phyloP scores from a whole-genome alignment of 2,329 filamentous ascomycete species.

The Xylaria sp. region DNA sequence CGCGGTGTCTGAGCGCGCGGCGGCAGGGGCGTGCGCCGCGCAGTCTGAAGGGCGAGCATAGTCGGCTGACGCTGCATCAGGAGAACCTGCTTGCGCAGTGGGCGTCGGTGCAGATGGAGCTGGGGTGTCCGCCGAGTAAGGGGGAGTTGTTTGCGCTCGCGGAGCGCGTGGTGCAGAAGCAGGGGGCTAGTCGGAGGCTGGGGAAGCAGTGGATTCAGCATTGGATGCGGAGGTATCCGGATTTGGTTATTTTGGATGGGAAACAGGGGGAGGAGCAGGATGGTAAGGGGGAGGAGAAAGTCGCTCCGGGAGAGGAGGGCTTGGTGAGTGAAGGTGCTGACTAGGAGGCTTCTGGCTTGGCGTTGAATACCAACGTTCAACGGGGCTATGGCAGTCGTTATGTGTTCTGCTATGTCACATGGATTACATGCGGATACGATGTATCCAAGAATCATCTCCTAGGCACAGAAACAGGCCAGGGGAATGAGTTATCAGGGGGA shows the following conservation, averaged over 20 bases:
- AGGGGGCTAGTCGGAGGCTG: slow-evolving; percentile 16
- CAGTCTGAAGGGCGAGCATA: slow-evolving; percentile 21
- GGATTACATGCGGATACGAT: too few species aligned
- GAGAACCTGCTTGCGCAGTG: slow-evolving; percentile 27
- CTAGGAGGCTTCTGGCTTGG: not conserved
- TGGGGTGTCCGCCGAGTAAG: slow-evolving; percentile 26
- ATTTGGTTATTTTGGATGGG: slow-evolving; percentile 23
- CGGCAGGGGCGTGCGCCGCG: slow-evolving; percentile 17
- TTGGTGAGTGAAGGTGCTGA: not conserved
- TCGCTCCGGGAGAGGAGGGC: not conserved
- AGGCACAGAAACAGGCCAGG: too few species aligned
- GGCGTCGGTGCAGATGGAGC: slow-evolving; percentile 21
- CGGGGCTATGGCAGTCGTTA: too few species aligned
- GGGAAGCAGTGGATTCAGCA: slow-evolving; percentile 29
- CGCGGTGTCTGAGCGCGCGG: slow-evolving; percentile 25
- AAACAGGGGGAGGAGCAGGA: slow-evolving; percentile 7
- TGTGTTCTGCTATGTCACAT: too few species aligned
- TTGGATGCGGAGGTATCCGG: slow-evolving; percentile 25
- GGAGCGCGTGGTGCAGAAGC: slow-evolving; percentile 22
- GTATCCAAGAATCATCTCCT: too few species aligned
- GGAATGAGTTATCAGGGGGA: too few species aligned
- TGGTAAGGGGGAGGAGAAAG: slow-evolving; percentile 7
- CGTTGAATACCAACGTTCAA: too few species aligned
- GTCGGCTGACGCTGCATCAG: slow-evolving; percentile 23
- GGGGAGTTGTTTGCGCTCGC: slow-evolving; percentile 26